Evolutionary conservation across 257 asterid genomes (phyloP).

Genomic region (Solanum gandarillasii): DNA sequence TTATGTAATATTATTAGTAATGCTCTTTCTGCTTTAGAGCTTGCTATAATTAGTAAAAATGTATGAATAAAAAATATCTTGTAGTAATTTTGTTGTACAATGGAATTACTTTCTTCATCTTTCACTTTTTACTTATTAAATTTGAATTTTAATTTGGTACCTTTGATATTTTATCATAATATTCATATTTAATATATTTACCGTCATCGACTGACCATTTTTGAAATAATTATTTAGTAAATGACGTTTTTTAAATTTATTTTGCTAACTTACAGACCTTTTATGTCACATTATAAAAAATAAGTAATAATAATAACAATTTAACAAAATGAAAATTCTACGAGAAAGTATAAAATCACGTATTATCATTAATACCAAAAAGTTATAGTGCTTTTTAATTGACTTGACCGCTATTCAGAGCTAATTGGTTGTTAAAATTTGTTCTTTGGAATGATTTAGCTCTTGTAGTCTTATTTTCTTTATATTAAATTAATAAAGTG

Average conservation of each 20-base stretch:
- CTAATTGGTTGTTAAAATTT: background rate
- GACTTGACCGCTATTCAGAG: background rate
- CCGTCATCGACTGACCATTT: too few species aligned
- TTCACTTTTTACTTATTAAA: too few species aligned
- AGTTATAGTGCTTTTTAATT: background rate
- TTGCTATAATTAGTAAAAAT: background rate
- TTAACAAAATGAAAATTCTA: too few species aligned
- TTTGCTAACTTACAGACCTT: too few species aligned
- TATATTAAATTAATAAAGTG: background rate
- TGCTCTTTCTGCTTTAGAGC: background rate
- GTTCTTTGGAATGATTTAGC: background rate
- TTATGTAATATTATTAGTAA: background rate
- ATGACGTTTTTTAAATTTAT: too few species aligned
- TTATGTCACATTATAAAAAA: too few species aligned
- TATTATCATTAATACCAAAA: background rate
- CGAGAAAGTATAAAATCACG: too few species aligned
- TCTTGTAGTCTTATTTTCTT: background rate
- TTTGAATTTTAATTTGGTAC: too few species aligned
- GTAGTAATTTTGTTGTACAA: background rate
- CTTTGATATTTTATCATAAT: too few species aligned
- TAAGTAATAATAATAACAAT: too few species aligned
- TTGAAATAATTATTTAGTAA: too few species aligned
- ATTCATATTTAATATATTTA: too few species aligned
- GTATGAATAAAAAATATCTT: background rate
- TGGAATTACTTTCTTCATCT: background rate